Percentiles rank a stretch among this genome's conserved stretches.
These are phyloP conservation scores for Trichomonas vaginalis DNA, from an alignment of 208 protist genomes.

Conservation along the genomic window DNA sequence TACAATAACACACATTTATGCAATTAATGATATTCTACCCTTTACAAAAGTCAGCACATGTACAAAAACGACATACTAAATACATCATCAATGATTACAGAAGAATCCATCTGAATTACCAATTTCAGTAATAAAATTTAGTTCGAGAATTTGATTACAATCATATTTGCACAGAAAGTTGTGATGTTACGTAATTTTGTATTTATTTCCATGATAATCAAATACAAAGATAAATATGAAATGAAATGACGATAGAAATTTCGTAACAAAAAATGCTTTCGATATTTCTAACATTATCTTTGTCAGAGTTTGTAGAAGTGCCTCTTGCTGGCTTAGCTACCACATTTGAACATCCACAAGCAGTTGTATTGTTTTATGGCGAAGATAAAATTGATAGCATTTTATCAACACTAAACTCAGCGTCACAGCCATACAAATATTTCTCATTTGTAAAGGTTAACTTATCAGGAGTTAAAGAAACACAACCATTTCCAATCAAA, in stretches of 20 bases:
- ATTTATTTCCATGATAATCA: too few species aligned
- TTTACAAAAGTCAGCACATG: too few species aligned
- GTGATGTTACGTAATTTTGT: too few species aligned
- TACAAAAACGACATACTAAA: too few species aligned
- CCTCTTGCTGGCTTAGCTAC: neutral
- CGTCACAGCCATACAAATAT: neutral
- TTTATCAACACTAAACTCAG: neutral
- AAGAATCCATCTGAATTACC: too few species aligned
- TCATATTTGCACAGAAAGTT: too few species aligned
- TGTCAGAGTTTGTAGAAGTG: neutral
- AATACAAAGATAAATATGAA: too few species aligned
- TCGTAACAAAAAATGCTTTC: neutral
- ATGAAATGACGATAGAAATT: neutral
- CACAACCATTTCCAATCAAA: neutral
- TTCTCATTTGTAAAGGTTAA: neutral
- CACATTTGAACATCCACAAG: neutral
- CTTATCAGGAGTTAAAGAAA: neutral
- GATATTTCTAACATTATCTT: neutral
- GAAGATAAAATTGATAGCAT: neutral
- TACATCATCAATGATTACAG: too few species aligned
- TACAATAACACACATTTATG: too few species aligned
- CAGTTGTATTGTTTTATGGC: neutral
- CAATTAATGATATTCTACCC: too few species aligned
- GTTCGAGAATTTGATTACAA: too few species aligned
- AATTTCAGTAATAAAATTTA: too few species aligned